Evolutionary conservation across 345 rosid species (phyloP).

Genomic region (Abelmoschus esculentus): DNA sequence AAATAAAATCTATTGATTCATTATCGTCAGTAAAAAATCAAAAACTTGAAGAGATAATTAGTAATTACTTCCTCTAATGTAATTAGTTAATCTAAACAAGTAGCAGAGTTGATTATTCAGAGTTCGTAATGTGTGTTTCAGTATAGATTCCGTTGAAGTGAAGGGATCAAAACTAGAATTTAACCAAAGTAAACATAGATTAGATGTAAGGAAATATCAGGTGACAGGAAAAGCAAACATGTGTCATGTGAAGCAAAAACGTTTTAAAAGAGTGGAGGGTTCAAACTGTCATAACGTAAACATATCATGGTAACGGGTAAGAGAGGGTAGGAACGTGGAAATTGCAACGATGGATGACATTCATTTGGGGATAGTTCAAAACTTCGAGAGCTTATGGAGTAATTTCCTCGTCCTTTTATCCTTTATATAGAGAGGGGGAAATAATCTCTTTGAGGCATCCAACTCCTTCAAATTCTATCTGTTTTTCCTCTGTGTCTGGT

Average conservation of each 20-base stretch:
- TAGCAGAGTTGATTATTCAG: too few species aligned
- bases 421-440: neutral
- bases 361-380: neutral
- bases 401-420: neutral
- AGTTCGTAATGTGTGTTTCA: too few species aligned
- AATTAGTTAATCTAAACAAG: too few species aligned
- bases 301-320: neutral
- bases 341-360: neutral
- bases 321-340: conserved; percentile 1
- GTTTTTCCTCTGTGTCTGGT: neutral
- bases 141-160: too few species aligned
- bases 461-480: neutral
- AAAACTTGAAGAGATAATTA: too few species aligned
- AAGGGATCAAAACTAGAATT: too few species aligned
- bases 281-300: neutral
- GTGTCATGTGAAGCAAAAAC: neutral
- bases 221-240: neutral
- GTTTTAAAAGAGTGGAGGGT: neutral
- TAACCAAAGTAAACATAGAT: too few species aligned
- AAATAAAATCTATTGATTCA: too few species aligned
- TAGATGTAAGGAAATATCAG: too few species aligned
- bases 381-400: neutral
- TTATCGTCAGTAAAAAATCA: too few species aligned
- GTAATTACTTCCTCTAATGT: too few species aligned
- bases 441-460: neutral